phyloP scores from a whole-genome alignment of 129 eudicot species.

The Flaveria trinervia region DNA sequence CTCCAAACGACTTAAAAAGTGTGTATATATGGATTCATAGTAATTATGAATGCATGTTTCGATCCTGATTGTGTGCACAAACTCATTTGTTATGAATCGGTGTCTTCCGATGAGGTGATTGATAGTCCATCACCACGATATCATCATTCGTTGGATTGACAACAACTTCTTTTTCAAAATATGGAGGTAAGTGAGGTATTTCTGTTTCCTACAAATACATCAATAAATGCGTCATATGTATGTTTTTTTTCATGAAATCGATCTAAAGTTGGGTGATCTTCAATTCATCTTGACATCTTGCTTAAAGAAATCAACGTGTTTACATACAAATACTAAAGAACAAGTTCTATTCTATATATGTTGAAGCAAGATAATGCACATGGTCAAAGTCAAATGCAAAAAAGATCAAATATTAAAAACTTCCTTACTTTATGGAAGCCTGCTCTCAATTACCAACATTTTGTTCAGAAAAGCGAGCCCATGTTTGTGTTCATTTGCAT shows the following conservation, averaged over 20 bases:
- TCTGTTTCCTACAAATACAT: slow-evolving; percentile 33
- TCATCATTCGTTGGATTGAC: neutral
- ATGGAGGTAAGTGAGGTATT: neutral
- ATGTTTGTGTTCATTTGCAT: slow-evolving; percentile 9
- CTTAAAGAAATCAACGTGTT: neutral
- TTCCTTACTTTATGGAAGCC: slow-evolving; percentile 15
- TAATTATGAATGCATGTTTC: neutral
- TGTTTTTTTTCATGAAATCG: neutral
- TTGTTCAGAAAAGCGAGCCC: slow-evolving; percentile 2
- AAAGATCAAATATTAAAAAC: neutral
- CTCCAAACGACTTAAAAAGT: neutral
- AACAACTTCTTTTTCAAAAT: slow-evolving; percentile 19
- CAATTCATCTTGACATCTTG: neutral
- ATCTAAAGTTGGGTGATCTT: neutral
- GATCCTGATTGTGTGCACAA: neutral
- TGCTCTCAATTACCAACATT: neutral
- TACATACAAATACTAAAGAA: neutral
- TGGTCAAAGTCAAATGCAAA: slow-evolving; percentile 12
- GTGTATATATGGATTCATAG: neutral
- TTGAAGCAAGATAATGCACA: neutral
- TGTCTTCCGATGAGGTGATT: slow-evolving; percentile 37
- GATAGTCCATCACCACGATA: slow-evolving; percentile 37
- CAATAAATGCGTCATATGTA: neutral
- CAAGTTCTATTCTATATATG: neutral
- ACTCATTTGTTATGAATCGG: slow-evolving; percentile 47